Evolutionary conservation across 139 green algal species (phyloP).

Genomic region (Coccomyxa sp.): DNA sequence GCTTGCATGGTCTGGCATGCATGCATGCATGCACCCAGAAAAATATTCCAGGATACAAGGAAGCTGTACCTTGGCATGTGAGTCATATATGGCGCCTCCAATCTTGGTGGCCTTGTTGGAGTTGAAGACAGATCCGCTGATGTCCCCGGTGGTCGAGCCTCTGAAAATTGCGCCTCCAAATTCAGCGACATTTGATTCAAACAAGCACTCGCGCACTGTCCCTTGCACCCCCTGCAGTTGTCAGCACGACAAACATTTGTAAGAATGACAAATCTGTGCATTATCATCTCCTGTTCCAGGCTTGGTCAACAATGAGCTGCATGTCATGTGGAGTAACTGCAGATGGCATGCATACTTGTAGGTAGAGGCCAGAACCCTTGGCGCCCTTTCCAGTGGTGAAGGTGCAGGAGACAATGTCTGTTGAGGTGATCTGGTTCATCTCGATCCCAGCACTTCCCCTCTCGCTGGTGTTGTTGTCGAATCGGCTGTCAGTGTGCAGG

Average conservation of each 20-base stretch:
- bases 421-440: constrained; percentile 9
- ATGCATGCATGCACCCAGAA: neutral
- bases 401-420: constrained; percentile 4
- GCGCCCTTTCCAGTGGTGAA: constrained; percentile 2
- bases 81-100: constrained; percentile 15
- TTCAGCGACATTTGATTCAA: neutral
- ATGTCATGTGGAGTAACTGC: too few species aligned
- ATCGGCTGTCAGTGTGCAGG: neutral
- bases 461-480: constrained; percentile 8
- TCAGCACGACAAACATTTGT: neutral
- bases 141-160: constrained; percentile 4
- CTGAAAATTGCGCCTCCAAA: constrained; percentile 9
- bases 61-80: neutral
- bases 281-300: neutral
- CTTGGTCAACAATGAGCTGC: neutral
- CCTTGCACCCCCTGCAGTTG: neutral
- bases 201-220: constrained; percentile 1
- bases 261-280: neutral
- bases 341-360: constrained; percentile 1
- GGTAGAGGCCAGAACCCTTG: constrained; percentile 6
- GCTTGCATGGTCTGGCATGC: neutral
- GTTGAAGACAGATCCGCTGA: neutral
- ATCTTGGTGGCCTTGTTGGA: neutral
- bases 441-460: constrained; percentile 5
- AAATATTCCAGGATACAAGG: neutral